Evolutionary conservation across 352 stramenopile genomes (phyloP).

Genomic region (Phytopythium sindhum): DNA sequence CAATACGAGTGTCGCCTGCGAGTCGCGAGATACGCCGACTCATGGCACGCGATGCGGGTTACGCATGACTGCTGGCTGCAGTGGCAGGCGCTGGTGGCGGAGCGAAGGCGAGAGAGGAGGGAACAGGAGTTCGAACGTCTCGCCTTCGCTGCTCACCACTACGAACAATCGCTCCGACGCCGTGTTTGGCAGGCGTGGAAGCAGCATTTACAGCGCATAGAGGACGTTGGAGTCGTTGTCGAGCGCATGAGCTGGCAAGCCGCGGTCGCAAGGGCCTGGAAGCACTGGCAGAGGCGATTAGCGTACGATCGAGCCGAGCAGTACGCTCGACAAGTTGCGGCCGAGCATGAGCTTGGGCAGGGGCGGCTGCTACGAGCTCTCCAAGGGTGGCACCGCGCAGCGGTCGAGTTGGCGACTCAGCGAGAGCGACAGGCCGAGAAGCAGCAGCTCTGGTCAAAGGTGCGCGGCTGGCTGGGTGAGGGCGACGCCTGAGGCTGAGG

Average conservation of each 20-base stretch:
- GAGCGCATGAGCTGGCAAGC: constrained; percentile 34
- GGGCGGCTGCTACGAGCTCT: constrained; percentile 20
- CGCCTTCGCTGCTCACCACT: constrained; percentile 16
- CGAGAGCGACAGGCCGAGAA: constrained; percentile 42
- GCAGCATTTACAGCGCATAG: constrained; percentile 13
- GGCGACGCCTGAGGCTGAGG: not conserved
- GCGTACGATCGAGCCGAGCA: constrained; percentile 11
- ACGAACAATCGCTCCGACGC: constrained; percentile 14
- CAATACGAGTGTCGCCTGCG: constrained; percentile 7
- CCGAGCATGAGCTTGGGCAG: constrained; percentile 7
- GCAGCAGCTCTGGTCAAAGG: constrained; percentile 54
- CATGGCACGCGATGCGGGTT: constrained; percentile 44
- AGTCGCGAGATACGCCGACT: not conserved
- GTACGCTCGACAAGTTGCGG: constrained; percentile 9
- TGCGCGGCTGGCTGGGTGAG: constrained; percentile 59
- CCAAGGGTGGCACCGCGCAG: constrained; percentile 25
- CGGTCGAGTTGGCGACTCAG: constrained; percentile 21
- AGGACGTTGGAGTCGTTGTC: constrained; percentile 22
- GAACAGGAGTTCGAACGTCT: constrained; percentile 22
- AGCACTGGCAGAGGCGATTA: constrained; percentile 22
- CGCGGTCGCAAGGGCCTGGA: constrained; percentile 20
- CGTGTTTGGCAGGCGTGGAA: constrained; percentile 16
- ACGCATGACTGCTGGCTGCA: constrained; percentile 34
- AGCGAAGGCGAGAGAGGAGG: constrained; percentile 13
- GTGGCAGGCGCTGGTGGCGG: constrained; percentile 36